Base-by-base conservation (phyloP, 2,329 filamentous ascomycete species). In the Fusarium nurragi region DNA sequence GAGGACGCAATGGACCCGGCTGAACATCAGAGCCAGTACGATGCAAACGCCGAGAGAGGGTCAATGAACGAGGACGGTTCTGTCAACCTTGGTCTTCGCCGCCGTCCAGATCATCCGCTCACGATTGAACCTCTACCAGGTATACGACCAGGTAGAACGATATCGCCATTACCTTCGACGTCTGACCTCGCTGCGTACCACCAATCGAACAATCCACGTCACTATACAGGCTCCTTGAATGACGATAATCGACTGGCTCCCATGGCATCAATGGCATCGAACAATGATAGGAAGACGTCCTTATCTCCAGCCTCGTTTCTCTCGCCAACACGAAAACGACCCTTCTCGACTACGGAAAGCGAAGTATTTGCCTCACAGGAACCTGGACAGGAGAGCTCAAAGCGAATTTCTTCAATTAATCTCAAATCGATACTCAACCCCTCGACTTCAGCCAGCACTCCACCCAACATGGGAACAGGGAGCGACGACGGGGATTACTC, bases 401-500 rank as follows among this genome's bases (percentile, higher is more conserved):
- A 90, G 73, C 86, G 90, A 14, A 77, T 93, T 5, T 91, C 88
- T 18, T 92, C 90, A 4, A 93, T 93, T 61, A 90, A 89, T 8
- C 93, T 93, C 61, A 91, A 89, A 65, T 91, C 90, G 6, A 89
- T 93, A 40, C 78, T 94, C 13, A 93, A 93, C 64, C 87, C 87
- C 4, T 71, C 77, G 16, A 70, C 64, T 9, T 65, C 64, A n/a
- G 64, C 67, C n/a, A 69, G 69, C 4, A 69, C 68, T 28, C 52
- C 67, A 21, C 60, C 67, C 19, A 65, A 62, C 10, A 63, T 59
- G 18, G 54, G 68, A 22, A 59, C 60, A 18, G 77, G 80, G 60
- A 74, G 78, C 56, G 71, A 80, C 43, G 74, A 76, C 43, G 71
- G 73, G 9, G 76, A 80, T n/a, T 81, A 80, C 54, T 73, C 76